phyloP scores from a whole-genome alignment of 2,329 filamentous ascomycete species.

The Sphaerulina musiva region DNA sequence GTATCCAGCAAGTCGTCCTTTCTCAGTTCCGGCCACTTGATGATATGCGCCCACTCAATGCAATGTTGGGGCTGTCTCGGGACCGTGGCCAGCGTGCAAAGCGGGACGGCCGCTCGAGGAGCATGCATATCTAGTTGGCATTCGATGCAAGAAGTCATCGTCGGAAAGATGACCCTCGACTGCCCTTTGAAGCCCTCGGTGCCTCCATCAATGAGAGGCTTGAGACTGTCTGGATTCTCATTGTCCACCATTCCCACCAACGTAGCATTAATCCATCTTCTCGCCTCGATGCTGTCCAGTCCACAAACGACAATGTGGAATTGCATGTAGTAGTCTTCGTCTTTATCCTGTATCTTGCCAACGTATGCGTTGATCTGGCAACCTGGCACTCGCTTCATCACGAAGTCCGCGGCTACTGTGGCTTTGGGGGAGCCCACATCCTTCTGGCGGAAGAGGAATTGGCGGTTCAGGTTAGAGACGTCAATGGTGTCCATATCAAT shows the following conservation, averaged over 20 bases:
- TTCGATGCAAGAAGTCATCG: slow-evolving; percentile 92
- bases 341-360: slow-evolving; percentile 92
- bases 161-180: slow-evolving; percentile 82
- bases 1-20: slow-evolving; percentile 80
- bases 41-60: slow-evolving; percentile 97
- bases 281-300: slow-evolving; percentile 90
- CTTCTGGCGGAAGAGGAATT: slow-evolving; percentile 86
- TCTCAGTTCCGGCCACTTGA: slow-evolving; percentile 76
- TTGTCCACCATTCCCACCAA: slow-evolving; percentile 84
- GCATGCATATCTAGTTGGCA: slow-evolving; percentile 98
- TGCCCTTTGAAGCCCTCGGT: slow-evolving; percentile 99
- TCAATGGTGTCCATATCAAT: slow-evolving; percentile 99
- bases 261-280: slow-evolving; percentile 97
- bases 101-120: slow-evolving; percentile 88
- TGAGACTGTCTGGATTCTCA: slow-evolving; percentile 75
- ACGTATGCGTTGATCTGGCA: slow-evolving; percentile 93
- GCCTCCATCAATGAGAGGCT: slow-evolving; percentile 91
- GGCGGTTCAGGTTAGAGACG: slow-evolving; percentile 93
- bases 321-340: slow-evolving; percentile 93
- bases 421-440: slow-evolving; percentile 95
- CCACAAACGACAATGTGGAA: slow-evolving; percentile 93
- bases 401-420: slow-evolving; percentile 83
- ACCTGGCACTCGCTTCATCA: slow-evolving; percentile 80
- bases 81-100: slow-evolving; percentile 94
- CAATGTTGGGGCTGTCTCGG: slow-evolving; percentile 96